Percentiles rank a stretch among this genome's conserved stretches.
Conservation (phyloP, 495 filamentous ascomycete genomes). For the Letharia columbiana region DNA sequence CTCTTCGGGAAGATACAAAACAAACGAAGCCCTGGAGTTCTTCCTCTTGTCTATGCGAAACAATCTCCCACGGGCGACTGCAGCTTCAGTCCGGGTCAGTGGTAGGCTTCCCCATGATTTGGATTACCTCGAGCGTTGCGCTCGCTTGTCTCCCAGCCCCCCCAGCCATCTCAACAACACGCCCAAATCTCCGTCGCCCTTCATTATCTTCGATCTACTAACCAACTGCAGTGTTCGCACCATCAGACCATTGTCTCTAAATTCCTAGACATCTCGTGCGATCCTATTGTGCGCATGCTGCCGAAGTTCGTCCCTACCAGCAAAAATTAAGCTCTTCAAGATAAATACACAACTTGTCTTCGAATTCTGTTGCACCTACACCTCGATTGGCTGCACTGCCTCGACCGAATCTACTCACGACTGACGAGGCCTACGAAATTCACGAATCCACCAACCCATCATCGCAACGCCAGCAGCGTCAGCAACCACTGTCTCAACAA, state of each 20-base stretch:
- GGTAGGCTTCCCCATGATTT: conserved; percentile 4
- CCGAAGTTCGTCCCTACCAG: background rate
- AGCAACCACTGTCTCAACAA: conserved; percentile 33
- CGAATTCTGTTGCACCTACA: conserved; percentile 1
- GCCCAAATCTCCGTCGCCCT: conserved; percentile 8
- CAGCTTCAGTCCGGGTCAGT: conserved; percentile 7
- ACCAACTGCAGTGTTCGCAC: conserved; percentile 18
- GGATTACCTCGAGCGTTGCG: conserved; percentile 9
- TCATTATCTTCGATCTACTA: conserved; percentile 8
- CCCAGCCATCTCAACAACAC: conserved; percentile 18
- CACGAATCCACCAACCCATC: conserved; percentile 48
- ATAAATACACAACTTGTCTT: background rate
- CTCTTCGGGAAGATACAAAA: conserved; percentile 5
- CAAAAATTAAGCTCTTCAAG: background rate
- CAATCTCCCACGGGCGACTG: conserved; percentile 13
- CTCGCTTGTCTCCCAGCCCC: conserved; percentile 17
- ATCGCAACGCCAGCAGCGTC: conserved; percentile 50
- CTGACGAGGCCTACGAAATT: conserved; percentile 55
- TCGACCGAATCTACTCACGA: conserved; percentile 22
- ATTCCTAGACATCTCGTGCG: conserved; percentile 3
- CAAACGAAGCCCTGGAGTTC: conserved; percentile 7
- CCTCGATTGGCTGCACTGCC: conserved; percentile 19
- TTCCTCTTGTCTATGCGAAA: conserved; percentile 4
- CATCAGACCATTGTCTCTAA: conserved; percentile 1
- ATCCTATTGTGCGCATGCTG: background rate